These are phyloP conservation scores for Chionographis japonica DNA, from an alignment of 106 monocot species.

Conservation along the genomic window DNA sequence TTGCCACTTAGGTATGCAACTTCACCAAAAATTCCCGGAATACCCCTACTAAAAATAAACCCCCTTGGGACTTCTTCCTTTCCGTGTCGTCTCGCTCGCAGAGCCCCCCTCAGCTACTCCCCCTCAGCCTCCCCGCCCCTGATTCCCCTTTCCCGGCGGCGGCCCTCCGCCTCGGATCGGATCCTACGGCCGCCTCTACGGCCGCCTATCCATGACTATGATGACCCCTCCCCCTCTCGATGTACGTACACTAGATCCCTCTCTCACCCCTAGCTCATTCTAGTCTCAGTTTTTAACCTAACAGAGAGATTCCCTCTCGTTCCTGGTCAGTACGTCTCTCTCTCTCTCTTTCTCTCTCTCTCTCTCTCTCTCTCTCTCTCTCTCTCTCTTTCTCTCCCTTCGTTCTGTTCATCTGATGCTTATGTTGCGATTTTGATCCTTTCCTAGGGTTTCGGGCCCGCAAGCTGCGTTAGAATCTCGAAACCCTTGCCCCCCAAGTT, in stretches of 20 bases:
- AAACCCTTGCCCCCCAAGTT: not conserved
- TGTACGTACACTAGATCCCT: slow-evolving; percentile 18
- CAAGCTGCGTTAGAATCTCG: not conserved
- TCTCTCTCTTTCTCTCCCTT: not conserved
- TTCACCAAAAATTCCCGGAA: slow-evolving; percentile 1
- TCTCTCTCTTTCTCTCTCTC: not conserved
- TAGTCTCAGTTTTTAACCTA: too few species aligned
- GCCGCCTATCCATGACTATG: slow-evolving; percentile 32
- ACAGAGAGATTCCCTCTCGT: not conserved
- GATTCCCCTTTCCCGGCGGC: not conserved
- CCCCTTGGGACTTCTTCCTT: not conserved
- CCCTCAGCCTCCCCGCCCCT: slow-evolving; percentile 5
- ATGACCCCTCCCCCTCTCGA: slow-evolving; percentile 51
- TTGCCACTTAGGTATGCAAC: not conserved
- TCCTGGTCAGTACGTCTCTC: not conserved
- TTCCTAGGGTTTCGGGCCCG: slow-evolving; percentile 5
- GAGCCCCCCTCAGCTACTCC: slow-evolving; percentile 1
- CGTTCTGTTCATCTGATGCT: not conserved
- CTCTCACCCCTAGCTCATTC: slow-evolving; percentile 1
- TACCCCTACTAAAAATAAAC: slow-evolving; percentile 18
- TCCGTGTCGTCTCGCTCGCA: slow-evolving; percentile 4
- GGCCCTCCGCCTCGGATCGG: too few species aligned
- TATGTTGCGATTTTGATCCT: not conserved
- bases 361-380: not conserved
- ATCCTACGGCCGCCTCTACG: too few species aligned